A percentile compares a stretch with the other conserved stretches of the same genome.
Conservation (phyloP, 495 filamentous ascomycete species). For the Neurospora sp. region DNA sequence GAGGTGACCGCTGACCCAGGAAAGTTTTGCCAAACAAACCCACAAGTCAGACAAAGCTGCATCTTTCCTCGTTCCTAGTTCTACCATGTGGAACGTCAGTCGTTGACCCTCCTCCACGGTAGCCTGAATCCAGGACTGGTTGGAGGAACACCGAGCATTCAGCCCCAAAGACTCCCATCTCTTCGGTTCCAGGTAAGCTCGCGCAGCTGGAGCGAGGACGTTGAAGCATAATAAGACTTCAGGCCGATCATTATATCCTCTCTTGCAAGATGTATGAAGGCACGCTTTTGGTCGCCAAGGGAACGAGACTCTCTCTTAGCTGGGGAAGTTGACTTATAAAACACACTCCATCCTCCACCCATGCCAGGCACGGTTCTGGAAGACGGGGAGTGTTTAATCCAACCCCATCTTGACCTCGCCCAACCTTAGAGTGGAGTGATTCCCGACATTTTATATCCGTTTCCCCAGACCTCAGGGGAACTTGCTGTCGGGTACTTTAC, state of each 20-base stretch:
- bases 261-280: not conserved
- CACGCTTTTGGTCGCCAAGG: not conserved
- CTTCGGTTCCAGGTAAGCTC: not conserved
- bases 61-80: not conserved
- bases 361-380: not conserved
- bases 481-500: not conserved
- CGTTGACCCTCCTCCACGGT: not conserved
- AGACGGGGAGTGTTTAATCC: not conserved
- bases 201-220: not conserved
- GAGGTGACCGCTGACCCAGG: not conserved
- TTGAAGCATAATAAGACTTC: not conserved
- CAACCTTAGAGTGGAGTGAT: not conserved
- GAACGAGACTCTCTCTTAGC: not conserved
- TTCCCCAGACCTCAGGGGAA: not conserved
- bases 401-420: not conserved
- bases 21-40: not conserved
- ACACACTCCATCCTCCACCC: not conserved
- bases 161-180: not conserved
- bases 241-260: not conserved
- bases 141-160: not conserved
- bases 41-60: not conserved
- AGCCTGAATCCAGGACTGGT: not conserved
- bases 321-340: not conserved
- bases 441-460: not conserved
- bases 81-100: not conserved